Evolutionary conservation across 495 filamentous ascomycete genomes (phyloP), one percentile per base, ranked within the genome.

Genomic region (Penicillium waksmanii): DNA sequence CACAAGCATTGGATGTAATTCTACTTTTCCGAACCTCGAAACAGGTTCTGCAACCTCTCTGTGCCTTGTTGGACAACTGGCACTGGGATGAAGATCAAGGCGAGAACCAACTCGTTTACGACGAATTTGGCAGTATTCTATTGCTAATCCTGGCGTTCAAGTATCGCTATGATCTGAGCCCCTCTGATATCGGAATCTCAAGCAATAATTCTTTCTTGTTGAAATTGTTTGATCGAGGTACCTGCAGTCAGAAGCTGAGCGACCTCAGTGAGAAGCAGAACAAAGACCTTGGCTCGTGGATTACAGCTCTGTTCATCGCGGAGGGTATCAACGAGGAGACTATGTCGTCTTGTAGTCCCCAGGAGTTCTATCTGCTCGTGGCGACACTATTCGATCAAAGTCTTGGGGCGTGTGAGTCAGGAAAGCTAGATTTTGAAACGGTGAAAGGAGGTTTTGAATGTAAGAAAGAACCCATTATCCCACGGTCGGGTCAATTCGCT

Each of bases 71-170:
- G 9, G 92, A 98, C 72, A 85, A 86, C 48, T 98, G 94, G 95
- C 82, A 83, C 17, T 96, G 94, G 73, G 94, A 97, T 59, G 94
- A 96, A 61, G 94, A 97, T 54, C 91, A 96, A 68, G 80, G 88
- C 36, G 95, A 98, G 69, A 95, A 95, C 64, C 93, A 97, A 68
- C 95, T 94, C 0, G 89, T 97, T 2, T 98, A 98, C 66, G 94
- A 98, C 62, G 96, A 98, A 60, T 98, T 98, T 58, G 92, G 93
- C 0, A 89, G 90, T 43, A 88, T 97, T 15, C 77, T 98, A 7
- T 82, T 98, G 3, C 78, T 98, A 2, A 82, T 97, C 0, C 74
- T 96, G 18, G 88, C 89, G 0, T 89, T 96, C 63, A 86, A 90
- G 55, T 85, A 95, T 65, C 92, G 96, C 15, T 97, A 96, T 66